Evolutionary conservation across 768 basidiomycete genomes (phyloP).

Genomic region (Flagelloscypha sp.): DNA sequence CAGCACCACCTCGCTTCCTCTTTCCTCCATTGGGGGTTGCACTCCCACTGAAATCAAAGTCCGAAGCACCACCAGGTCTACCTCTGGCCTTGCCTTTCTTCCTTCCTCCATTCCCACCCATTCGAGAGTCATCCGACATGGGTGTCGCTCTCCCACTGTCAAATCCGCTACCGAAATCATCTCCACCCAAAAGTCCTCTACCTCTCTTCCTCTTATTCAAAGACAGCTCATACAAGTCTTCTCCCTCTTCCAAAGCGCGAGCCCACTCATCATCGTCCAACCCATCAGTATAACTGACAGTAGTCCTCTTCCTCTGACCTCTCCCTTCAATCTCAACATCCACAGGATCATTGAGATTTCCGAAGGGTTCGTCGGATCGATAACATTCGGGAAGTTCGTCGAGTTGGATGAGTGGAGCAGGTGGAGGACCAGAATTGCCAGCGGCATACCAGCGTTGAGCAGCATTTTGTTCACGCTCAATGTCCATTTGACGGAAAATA

Average conservation of each 20-base stretch:
- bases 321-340: conserved; percentile 72
- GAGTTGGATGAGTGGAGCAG: conserved; percentile 68
- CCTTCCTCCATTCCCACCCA: no score
- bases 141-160: conserved; percentile 38
- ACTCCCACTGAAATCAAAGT: conserved; percentile 37
- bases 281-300: conserved; percentile 90
- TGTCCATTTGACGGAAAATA: conserved; percentile 81
- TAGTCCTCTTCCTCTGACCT: conserved; percentile 74
- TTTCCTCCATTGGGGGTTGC: conserved; percentile 45
- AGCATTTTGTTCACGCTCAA: conserved; percentile 63
- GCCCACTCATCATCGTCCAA: conserved; percentile 93
- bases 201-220: conserved; percentile 57
- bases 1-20: conserved; percentile 57
- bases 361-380: conserved; percentile 75
- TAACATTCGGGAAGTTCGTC: conserved; percentile 93
- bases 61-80: conserved; percentile 28
- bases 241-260: conserved; percentile 73
- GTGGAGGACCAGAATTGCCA: conserved; percentile 74
- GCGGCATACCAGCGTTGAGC: conserved; percentile 58
- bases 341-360: conserved; percentile 42
- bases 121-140: conserved; percentile 50
- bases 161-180: no score
- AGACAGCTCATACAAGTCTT: conserved; percentile 66
- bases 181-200: no score
- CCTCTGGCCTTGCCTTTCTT: conserved; percentile 56